A percentile compares a stretch with the other conserved stretches of the same genome.
Evolutionary conservation across 192 early-diverging fungal genomes (phyloP).

Genomic region (Lunasporangiospora selenospora): DNA sequence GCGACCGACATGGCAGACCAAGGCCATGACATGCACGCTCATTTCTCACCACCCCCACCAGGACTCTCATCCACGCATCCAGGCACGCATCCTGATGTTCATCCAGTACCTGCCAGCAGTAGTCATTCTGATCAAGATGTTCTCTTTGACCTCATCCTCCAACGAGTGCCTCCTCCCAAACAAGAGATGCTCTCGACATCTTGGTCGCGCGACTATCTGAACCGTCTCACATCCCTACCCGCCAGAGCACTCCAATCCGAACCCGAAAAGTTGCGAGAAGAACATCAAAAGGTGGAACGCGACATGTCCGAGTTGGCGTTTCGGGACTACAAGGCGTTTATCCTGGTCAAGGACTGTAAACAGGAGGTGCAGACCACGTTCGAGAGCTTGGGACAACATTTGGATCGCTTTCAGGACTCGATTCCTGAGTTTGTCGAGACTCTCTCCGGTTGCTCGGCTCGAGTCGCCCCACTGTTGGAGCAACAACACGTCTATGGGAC

Average conservation of each 20-base stretch:
- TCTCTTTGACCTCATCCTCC: constrained; percentile 17
- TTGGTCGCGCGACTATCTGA: constrained; percentile 69
- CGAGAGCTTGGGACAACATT: constrained; percentile 51
- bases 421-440: constrained; percentile 59
- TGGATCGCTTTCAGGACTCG: constrained; percentile 52
- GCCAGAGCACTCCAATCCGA: constrained; percentile 66
- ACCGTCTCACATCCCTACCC: constrained; percentile 64
- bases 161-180: constrained; percentile 35
- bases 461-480: constrained; percentile 36
- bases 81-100: too few relatives aligned
- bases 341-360: constrained; percentile 67
- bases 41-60: too few relatives aligned
- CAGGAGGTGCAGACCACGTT: constrained; percentile 57
- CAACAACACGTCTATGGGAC: constrained; percentile 51
- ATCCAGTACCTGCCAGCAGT: constrained; percentile 1
- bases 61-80: too few relatives aligned
- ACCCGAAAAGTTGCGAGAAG: constrained; percentile 57
- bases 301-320: constrained; percentile 72
- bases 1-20: too few relatives aligned
- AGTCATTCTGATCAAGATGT: constrained; percentile 24
- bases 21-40: too few relatives aligned
- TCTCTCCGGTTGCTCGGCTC: constrained; percentile 50
- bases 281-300: constrained; percentile 58
- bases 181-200: constrained; percentile 45
- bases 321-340: constrained; percentile 70